A percentile compares a stretch with the other conserved stretches of the same genome.
Evolutionary conservation across 2,329 filamentous ascomycete species (phyloP).

Genomic region (Hymenoscyphus fraxineus): DNA sequence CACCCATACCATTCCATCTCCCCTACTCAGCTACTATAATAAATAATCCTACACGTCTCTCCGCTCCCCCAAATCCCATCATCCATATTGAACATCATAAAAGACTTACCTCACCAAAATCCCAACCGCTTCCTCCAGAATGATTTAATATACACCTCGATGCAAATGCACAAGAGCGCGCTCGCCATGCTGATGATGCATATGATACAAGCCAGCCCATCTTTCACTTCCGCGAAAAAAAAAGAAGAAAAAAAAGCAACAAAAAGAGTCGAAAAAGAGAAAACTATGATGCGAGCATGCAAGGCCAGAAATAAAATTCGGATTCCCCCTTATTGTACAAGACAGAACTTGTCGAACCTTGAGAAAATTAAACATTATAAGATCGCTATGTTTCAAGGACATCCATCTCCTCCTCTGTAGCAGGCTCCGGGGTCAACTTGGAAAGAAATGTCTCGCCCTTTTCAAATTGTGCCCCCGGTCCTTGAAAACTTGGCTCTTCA

Average conservation of each 20-base stretch:
- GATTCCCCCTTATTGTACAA: slow-evolving; percentile 18
- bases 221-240: neutral
- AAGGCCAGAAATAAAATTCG: neutral
- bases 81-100: neutral
- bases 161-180: neutral
- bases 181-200: neutral
- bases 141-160: neutral
- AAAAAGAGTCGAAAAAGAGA: neutral
- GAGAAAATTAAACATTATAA: slow-evolving; percentile 18
- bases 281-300: neutral
- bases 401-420: slow-evolving; percentile 35
- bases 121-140: neutral
- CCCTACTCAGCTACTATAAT: neutral
- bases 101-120: neutral
- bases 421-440: slow-evolving; percentile 36
- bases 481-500: slow-evolving; percentile 45
- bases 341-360: slow-evolving; percentile 1
- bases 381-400: slow-evolving; percentile 26
- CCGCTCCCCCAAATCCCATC: neutral
- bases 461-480: slow-evolving; percentile 49
- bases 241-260: neutral
- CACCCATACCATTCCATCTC: too few species aligned
- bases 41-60: neutral
- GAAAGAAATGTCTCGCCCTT: slow-evolving; percentile 44
- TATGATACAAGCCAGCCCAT: neutral